These are phyloP conservation scores for Bonia amplexicaulis DNA, from an alignment of 176 grass and related monocot species.

Conservation along the genomic window DNA sequence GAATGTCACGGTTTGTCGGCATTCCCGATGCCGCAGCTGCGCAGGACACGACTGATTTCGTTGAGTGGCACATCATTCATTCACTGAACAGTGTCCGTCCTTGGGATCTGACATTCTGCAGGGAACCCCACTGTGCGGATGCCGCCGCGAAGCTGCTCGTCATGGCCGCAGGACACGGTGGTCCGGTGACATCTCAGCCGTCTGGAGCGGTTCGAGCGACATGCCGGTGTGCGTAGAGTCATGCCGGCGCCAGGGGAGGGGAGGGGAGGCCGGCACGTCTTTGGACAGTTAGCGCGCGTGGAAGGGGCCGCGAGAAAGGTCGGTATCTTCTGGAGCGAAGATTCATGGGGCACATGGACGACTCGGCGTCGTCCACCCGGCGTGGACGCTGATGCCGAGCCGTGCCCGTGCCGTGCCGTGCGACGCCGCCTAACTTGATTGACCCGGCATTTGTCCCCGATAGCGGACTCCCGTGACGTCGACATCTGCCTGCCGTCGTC, in stretches of 20 bases:
- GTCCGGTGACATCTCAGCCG: background rate
- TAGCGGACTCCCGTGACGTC: conserved; percentile 31
- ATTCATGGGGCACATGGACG: conserved; percentile 3
- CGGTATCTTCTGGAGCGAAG: conserved; percentile 18
- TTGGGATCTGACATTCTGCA: background rate
- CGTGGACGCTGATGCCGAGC: background rate
- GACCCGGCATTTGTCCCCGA: conserved; percentile 42
- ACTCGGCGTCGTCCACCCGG: background rate
- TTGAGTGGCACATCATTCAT: background rate
- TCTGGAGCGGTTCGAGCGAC: background rate
- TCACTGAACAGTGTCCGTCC: background rate
- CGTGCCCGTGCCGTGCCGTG: conserved; percentile 28
- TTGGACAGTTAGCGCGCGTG: background rate
- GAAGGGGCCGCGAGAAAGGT: background rate
- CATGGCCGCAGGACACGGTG: background rate
- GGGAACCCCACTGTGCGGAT: background rate
- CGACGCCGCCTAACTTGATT: conserved; percentile 37
- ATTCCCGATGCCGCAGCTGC: background rate
- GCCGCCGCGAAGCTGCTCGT: background rate
- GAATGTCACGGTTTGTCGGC: background rate
- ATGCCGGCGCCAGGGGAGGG: background rate
- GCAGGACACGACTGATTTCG: background rate
- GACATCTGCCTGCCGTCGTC: conserved; percentile 8
- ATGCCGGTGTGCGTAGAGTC: background rate
- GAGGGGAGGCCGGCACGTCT: conserved; percentile 20